phyloP scores from a whole-genome alignment of 164 flowering plant species.

The Protea cynaroides region DNA sequence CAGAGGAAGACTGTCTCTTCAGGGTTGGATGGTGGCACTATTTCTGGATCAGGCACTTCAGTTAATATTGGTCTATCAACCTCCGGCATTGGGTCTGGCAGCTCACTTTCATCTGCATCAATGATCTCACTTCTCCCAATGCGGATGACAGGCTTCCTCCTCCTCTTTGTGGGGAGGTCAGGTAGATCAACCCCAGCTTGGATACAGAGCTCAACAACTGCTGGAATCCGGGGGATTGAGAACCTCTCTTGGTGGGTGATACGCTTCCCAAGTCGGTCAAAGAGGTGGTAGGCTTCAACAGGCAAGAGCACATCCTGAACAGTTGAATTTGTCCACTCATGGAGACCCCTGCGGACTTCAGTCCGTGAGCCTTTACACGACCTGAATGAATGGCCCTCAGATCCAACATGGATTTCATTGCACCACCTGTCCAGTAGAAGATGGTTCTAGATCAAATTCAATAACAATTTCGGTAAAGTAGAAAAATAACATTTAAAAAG shows the following conservation, averaged over 20 bases:
- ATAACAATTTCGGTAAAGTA: not conserved
- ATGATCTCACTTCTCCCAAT: constrained; percentile 63
- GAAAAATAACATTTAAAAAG: not conserved
- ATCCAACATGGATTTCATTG: constrained; percentile 88
- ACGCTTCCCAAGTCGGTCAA: constrained; percentile 80
- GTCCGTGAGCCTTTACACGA: constrained; percentile 71
- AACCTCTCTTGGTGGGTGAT: constrained; percentile 80
- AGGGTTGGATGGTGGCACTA: constrained; percentile 40
- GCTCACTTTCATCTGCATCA: constrained; percentile 91
- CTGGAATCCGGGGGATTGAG: constrained; percentile 77
- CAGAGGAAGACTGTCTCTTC: constrained; percentile 57
- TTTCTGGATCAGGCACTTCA: constrained; percentile 54
- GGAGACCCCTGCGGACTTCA: constrained; percentile 54
- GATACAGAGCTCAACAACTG: constrained; percentile 87
- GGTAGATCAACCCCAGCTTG: constrained; percentile 94
- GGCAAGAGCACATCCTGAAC: constrained; percentile 70
- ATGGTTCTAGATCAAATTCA: not conserved
- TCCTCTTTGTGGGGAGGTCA: constrained; percentile 79
- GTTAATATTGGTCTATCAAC: constrained; percentile 31
- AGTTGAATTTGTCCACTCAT: constrained; percentile 68
- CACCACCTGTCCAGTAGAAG: constrained; percentile 53
- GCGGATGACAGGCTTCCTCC: constrained; percentile 87
- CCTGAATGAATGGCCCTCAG: constrained; percentile 81
- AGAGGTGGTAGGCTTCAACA: constrained; percentile 76
- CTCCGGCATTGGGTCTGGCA: constrained; percentile 62